phyloP scores from a whole-genome alignment of 2,329 filamentous ascomycete genomes.

The Microdochium trichocladiopsis region DNA sequence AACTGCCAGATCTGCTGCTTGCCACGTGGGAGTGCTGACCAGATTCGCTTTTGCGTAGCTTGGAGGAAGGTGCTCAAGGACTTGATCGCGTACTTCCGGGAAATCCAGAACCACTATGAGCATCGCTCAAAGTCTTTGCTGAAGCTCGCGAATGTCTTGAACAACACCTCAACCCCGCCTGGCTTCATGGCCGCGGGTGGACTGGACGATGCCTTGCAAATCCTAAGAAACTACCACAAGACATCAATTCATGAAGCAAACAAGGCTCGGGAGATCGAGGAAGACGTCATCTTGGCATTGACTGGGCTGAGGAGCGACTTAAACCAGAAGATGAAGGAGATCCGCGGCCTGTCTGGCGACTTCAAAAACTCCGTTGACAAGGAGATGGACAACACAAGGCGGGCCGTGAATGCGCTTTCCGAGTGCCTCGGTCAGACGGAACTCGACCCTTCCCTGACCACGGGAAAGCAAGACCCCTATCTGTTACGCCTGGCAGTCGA shows the following conservation, averaged over 20 bases:
- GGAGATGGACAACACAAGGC: slow-evolving; percentile 81
- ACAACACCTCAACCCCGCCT: slow-evolving; percentile 68
- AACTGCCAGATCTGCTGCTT: background rate
- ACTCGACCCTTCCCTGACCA: slow-evolving; percentile 64
- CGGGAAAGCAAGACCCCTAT: slow-evolving; percentile 88
- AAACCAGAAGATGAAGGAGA: slow-evolving; percentile 96
- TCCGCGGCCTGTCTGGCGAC: slow-evolving; percentile 85
- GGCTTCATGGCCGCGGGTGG: slow-evolving; percentile 75
- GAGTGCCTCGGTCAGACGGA: slow-evolving; percentile 76
- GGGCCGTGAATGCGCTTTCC: slow-evolving; percentile 72
- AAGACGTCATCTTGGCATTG: slow-evolving; percentile 82
- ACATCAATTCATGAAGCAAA: slow-evolving; percentile 71
- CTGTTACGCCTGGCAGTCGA: slow-evolving; percentile 81
- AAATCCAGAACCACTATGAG: slow-evolving; percentile 86
- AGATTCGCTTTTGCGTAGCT: slow-evolving; percentile 40
- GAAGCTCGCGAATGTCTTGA: slow-evolving; percentile 78
- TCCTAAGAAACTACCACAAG: slow-evolving; percentile 77
- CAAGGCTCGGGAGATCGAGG: slow-evolving; percentile 86
- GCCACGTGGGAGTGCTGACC: slow-evolving; percentile 1
- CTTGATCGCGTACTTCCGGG: slow-evolving; percentile 86
- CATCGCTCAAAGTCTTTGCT: slow-evolving; percentile 72
- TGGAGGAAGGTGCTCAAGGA: slow-evolving; percentile 97
- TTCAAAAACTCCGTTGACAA: slow-evolving; percentile 97
- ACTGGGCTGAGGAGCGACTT: slow-evolving; percentile 82
- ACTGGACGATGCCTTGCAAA: slow-evolving; percentile 78